phyloP scores from a whole-genome alignment of 306 rosid species.

The Medicago ruthenica region DNA sequence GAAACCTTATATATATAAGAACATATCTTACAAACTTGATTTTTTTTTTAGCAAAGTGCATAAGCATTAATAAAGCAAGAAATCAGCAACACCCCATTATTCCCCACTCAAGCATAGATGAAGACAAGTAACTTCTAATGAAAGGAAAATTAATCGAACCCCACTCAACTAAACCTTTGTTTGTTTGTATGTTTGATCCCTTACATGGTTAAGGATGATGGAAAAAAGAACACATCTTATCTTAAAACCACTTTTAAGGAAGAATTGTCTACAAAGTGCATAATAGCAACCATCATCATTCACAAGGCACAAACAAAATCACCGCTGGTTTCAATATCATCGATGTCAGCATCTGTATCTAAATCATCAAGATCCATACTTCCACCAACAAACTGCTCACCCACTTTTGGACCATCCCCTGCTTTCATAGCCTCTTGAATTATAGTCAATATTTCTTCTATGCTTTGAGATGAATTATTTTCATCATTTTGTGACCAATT shows the following conservation, averaged over 20 bases:
- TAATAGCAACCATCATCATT: slow-evolving; percentile 1
- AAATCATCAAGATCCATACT: slow-evolving; percentile 91
- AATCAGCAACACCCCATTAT: slow-evolving; percentile 32
- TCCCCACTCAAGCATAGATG: slow-evolving; percentile 45
- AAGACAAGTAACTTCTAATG: slow-evolving; percentile 47
- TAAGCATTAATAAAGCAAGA: slow-evolving; percentile 22
- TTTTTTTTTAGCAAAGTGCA: slow-evolving; percentile 27
- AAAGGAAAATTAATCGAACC: slow-evolving; percentile 35
- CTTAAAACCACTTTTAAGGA: slow-evolving; percentile 37
- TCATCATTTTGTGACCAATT: slow-evolving; percentile 39
- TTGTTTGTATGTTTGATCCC: slow-evolving; percentile 50
- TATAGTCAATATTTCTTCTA: slow-evolving; percentile 71
- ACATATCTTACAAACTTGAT: slow-evolving; percentile 2
- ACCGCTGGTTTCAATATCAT: slow-evolving; percentile 85
- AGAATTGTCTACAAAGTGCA: slow-evolving; percentile 38
- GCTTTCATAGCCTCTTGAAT: slow-evolving; percentile 77
- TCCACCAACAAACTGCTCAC: slow-evolving; percentile 71
- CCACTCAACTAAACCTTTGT: slow-evolving; percentile 26
- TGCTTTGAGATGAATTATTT: slow-evolving; percentile 54
- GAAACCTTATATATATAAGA: not conserved
- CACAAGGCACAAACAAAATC: slow-evolving; percentile 90
- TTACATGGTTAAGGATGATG: slow-evolving; percentile 39
- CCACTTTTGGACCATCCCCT: slow-evolving; percentile 59
- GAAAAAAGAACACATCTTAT: slow-evolving; percentile 43
- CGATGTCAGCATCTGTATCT: slow-evolving; percentile 80